Conservation (phyloP, 2,329 filamentous ascomycete genomes). For the Sporothrix brasiliensis region DNA sequence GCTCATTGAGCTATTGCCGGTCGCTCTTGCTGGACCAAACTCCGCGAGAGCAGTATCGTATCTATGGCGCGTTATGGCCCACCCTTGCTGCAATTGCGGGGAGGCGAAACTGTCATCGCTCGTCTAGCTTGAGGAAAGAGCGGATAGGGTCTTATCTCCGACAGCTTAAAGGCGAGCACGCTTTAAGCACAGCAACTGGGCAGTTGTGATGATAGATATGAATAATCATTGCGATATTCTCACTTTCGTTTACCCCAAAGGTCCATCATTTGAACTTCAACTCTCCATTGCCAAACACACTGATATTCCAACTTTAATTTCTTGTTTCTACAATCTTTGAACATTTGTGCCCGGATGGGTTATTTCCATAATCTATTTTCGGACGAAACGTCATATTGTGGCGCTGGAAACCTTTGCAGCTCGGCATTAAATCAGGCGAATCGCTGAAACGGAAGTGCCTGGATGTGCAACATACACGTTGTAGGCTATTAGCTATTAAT, state of each 20-base stretch:
- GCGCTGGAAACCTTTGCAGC: neutral
- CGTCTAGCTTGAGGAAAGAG: slow-evolving; percentile 2
- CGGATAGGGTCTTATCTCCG: slow-evolving; percentile 24
- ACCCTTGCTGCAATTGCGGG: slow-evolving; percentile 23
- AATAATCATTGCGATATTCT: neutral
- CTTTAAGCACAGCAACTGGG: neutral
- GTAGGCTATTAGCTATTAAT: slow-evolving; percentile 23
- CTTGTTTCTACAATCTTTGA: neutral
- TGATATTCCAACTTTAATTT: neutral
- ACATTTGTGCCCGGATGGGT: neutral
- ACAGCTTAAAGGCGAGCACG: slow-evolving; percentile 20
- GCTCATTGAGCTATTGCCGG: slow-evolving; percentile 17
- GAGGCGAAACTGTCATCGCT: slow-evolving; percentile 12
- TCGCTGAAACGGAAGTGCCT: slow-evolving; percentile 20
- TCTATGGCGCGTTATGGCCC: neutral
- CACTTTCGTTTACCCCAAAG: neutral
- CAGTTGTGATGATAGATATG: neutral
- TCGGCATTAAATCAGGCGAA: slow-evolving; percentile 25
- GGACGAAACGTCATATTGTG: slow-evolving; percentile 7
- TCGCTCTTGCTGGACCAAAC: slow-evolving; percentile 18
- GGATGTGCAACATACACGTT: slow-evolving; percentile 21
- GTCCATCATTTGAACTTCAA: neutral
- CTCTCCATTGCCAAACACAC: neutral
- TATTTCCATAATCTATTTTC: neutral
- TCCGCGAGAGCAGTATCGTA: slow-evolving; percentile 2